These are phyloP conservation scores for Rhipidocladum racemiflorum DNA, from an alignment of 176 grass and related monocot genomes.

Conservation along the genomic window DNA sequence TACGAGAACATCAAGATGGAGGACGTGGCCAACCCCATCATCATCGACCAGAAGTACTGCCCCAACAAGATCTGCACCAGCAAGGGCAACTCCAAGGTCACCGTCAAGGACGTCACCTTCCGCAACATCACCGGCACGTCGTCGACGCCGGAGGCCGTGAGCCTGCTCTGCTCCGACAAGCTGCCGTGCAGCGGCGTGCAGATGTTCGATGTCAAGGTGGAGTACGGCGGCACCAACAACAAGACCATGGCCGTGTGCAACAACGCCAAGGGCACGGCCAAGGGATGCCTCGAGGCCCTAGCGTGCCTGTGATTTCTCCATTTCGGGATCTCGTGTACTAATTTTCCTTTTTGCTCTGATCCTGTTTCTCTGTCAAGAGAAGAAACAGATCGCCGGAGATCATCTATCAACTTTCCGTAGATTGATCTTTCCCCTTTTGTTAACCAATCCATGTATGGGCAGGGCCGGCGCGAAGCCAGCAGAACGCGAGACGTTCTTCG, in stretches of 20 bases:
- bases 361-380: no score
- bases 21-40: conserved; percentile 40
- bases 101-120: conserved; percentile 26
- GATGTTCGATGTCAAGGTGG: conserved; percentile 21
- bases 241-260: conserved; percentile 1
- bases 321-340: neutral
- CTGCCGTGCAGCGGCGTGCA: conserved; percentile 31
- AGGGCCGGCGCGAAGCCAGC: no score
- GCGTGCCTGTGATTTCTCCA: neutral
- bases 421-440: no score
- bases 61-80: conserved; percentile 20
- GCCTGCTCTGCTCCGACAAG: conserved; percentile 27
- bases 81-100: conserved; percentile 26
- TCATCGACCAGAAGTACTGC: conserved; percentile 51
- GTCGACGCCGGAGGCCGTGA: conserved; percentile 10
- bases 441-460: no score
- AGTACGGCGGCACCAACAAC: conserved; percentile 13
- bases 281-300: neutral
- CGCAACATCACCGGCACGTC: conserved; percentile 37
- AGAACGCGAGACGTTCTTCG: neutral
- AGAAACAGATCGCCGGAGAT: no score
- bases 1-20: conserved; percentile 46
- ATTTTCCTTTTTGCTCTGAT: no score
- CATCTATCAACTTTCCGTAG: no score
- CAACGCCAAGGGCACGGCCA: neutral